Evolutionary conservation across 371 early-diverging fungal species (phyloP).

Genomic region (Mucor plumbeus): DNA sequence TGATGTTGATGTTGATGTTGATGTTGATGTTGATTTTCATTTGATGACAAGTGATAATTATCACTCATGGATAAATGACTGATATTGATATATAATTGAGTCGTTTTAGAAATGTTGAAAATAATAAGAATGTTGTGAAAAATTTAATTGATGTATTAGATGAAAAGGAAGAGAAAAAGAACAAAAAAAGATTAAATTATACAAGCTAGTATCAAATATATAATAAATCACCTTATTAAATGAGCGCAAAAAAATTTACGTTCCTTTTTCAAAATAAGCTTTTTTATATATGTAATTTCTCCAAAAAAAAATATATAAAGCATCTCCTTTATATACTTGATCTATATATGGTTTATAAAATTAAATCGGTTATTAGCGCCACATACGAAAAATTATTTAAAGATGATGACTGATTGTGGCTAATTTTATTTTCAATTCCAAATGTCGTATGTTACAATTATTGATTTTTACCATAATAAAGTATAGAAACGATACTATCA

Average conservation of each 20-base stretch:
- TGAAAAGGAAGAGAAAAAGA: neutral
- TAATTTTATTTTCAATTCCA: constrained; percentile 6
- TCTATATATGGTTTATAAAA: constrained; percentile 1
- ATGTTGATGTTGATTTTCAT: constrained; percentile 2
- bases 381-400: constrained; percentile 3
- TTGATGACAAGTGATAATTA: constrained; percentile 10
- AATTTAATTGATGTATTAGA: neutral
- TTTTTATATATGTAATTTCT: neutral
- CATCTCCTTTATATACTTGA: constrained; percentile 8
- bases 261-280: constrained; percentile 19
- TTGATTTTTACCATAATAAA: constrained; percentile 4
- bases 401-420: constrained; percentile 11
- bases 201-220: neutral
- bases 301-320: neutral
- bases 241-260: constrained; percentile 12
- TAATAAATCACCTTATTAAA: constrained; percentile 10
- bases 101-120: neutral
- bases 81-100: neutral
- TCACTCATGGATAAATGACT: constrained; percentile 15
- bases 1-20: neutral
- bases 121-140: neutral
- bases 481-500: neutral
- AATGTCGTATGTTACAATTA: constrained; percentile 11
- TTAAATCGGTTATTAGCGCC: neutral
- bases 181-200: neutral